Evolutionary conservation across 2,329 filamentous ascomycete species (phyloP), one percentile per base, ranked within the genome.

Genomic region (Whalleya microplaca): DNA sequence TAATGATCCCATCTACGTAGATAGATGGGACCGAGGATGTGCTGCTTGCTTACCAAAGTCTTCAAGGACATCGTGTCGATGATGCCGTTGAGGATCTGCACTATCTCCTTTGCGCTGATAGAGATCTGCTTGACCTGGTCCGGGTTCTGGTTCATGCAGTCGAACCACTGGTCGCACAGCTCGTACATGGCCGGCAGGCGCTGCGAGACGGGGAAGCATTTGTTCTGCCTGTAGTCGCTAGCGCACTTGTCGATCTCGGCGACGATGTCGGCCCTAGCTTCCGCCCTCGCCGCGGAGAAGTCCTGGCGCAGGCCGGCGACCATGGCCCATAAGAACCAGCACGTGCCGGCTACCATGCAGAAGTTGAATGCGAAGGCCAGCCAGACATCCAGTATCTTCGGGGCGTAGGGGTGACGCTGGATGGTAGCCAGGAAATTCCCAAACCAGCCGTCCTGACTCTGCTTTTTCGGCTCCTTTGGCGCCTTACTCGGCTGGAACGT

Each of bases 21-120:
- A 16, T 5, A 29, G 21, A n/a, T n/a, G 16, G 12, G 14, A 37
- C 14, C 5, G 27, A 29, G 12, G 14, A 27, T 27, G 9, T 27
- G 23, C 9, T 21, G 12, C n/a, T n/a, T 14, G 72, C 80, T 63
- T 73, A 84, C 83, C 76, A 82, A 82, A 9, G 82, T 81, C 74
- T 97, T 97, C 74, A 91, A 89, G 62, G 89, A 92, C 73, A 98
- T 93, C 5, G 91, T 87, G 66, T 96, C 92, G 3, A 96, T 88
- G 72, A 98, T 97, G 67, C 89, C 89, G 71, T 98, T 97, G 73
- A 98, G 88, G 41, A 99, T 96, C 69, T 92, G 86, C 0, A 94
- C 94, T 70, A 97, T 90, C 21, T 93, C 95, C 69, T 91, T 89
- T 4, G 92, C 93, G 18, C 89, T 91, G 41, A 96, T 86, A 67